A percentile compares a stretch with the other conserved stretches of the same genome.
phyloP scores from a whole-genome alignment of 345 rosid species.

The Populus simonii region DNA sequence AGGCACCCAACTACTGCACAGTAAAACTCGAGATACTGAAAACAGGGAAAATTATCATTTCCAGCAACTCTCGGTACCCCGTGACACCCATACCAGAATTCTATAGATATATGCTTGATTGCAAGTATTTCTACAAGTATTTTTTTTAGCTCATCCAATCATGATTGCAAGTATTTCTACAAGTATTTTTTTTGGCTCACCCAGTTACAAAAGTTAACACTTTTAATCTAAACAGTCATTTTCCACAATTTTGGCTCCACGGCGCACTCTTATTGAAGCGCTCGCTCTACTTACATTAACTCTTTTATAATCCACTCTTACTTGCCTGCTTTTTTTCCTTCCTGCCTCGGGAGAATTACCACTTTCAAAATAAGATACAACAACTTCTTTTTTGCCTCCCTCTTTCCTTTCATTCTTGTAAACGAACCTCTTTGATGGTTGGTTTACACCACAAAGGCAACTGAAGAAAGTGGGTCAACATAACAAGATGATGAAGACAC shows the following conservation, averaged over 20 bases:
- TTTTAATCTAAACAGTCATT: constrained; percentile 19
- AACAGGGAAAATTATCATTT: too few species aligned
- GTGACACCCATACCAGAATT: too few species aligned
- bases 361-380: constrained; percentile 18
- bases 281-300: constrained; percentile 20
- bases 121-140: too few species aligned
- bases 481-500: constrained; percentile 62
- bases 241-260: constrained; percentile 41
- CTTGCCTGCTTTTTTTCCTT: constrained; percentile 20
- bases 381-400: constrained; percentile 10
- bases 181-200: background rate
- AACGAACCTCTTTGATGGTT: constrained; percentile 25
- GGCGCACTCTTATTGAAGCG: constrained; percentile 24
- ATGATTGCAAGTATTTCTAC: too few species aligned
- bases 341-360: constrained; percentile 8
- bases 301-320: constrained; percentile 10
- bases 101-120: too few species aligned
- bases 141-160: too few species aligned
- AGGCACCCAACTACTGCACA: too few species aligned
- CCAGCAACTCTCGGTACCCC: too few species aligned
- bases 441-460: constrained; percentile 40
- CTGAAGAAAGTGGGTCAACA: constrained; percentile 65
- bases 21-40: too few species aligned
- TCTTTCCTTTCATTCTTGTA: constrained; percentile 21
- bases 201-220: background rate